Conservation (phyloP, 495 filamentous ascomycete species). For the Penicillium crystallinum region DNA sequence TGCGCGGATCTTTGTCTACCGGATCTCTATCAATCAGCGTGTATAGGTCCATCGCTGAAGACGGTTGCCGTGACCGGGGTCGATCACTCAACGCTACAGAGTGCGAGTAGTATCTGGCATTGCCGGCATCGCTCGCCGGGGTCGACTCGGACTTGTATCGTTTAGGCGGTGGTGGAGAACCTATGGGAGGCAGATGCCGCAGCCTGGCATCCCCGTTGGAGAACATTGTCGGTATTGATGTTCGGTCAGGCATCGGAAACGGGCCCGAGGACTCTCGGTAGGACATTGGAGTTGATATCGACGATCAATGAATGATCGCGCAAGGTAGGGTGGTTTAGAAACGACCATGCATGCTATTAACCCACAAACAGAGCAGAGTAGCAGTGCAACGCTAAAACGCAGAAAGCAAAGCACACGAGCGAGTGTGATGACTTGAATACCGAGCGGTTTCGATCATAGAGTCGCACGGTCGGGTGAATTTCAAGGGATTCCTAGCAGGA, state of each 20-base stretch:
- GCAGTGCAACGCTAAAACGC: slow-evolving; percentile 3
- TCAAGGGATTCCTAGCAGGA: background rate
- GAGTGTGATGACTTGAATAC: background rate
- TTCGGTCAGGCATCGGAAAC: background rate
- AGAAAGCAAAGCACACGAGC: slow-evolving; percentile 2
- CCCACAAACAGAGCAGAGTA: background rate
- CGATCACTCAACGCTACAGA: slow-evolving; percentile 27
- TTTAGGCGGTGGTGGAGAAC: slow-evolving; percentile 23
- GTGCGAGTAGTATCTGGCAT: slow-evolving; percentile 25
- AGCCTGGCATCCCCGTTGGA: slow-evolving; percentile 4
- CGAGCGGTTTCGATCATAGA: background rate
- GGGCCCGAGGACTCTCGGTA: background rate
- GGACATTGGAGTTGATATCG: background rate
- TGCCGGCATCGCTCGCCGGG: slow-evolving; percentile 16
- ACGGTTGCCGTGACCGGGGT: slow-evolving; percentile 33
- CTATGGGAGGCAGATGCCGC: slow-evolving; percentile 19
- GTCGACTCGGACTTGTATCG: slow-evolving; percentile 28
- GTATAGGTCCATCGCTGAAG: slow-evolving; percentile 42
- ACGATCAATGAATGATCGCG: slow-evolving; percentile 13
- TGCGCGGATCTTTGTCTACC: slow-evolving; percentile 16
- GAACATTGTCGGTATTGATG: slow-evolving; percentile 7
- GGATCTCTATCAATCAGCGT: slow-evolving; percentile 36
- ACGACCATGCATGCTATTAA: slow-evolving; percentile 10
- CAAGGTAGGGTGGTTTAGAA: background rate
- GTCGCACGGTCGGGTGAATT: background rate